phyloP scores from a whole-genome alignment of 2,329 filamentous ascomycete genomes.

The Hypoxylon sp. region DNA sequence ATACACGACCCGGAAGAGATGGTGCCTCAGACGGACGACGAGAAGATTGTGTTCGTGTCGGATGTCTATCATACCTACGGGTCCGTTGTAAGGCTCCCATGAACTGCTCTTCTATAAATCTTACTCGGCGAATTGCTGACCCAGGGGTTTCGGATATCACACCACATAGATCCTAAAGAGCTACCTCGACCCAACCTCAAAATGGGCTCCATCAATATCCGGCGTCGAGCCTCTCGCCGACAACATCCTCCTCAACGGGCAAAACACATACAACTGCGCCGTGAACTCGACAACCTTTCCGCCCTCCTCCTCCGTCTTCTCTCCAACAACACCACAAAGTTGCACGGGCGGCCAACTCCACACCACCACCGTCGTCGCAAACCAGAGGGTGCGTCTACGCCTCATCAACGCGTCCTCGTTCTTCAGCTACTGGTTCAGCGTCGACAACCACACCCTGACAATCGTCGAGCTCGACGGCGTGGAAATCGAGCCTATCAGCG shows the following conservation, averaged over 20 bases:
- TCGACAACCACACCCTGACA: conserved; percentile 54
- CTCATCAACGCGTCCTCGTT: conserved; percentile 57
- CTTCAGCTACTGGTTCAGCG: conserved; percentile 54
- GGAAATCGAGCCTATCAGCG: conserved; percentile 52
- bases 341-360: conserved; percentile 52
- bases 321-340: conserved; percentile 11
- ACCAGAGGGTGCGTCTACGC: conserved; percentile 50
- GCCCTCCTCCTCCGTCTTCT: conserved; percentile 20
- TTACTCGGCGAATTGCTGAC: neutral
- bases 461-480: conserved; percentile 57
- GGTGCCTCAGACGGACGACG: conserved; percentile 49
- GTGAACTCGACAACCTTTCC: conserved; percentile 49
- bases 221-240: conserved; percentile 57
- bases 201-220: conserved; percentile 51
- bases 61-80: conserved; percentile 56
- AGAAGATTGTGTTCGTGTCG: conserved; percentile 55
- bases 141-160: neutral
- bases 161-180: conserved; percentile 45
- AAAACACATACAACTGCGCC: conserved; percentile 52
- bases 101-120: neutral
- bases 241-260: conserved; percentile 57
- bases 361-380: conserved; percentile 48
- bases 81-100: conserved; percentile 45
- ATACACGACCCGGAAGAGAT: conserved; percentile 53
- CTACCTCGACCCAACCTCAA: conserved; percentile 51